A percentile compares a stretch with the other conserved stretches of the same genome.
Conservation (phyloP, 257 asterid species). For the Paulownia fortunei region DNA sequence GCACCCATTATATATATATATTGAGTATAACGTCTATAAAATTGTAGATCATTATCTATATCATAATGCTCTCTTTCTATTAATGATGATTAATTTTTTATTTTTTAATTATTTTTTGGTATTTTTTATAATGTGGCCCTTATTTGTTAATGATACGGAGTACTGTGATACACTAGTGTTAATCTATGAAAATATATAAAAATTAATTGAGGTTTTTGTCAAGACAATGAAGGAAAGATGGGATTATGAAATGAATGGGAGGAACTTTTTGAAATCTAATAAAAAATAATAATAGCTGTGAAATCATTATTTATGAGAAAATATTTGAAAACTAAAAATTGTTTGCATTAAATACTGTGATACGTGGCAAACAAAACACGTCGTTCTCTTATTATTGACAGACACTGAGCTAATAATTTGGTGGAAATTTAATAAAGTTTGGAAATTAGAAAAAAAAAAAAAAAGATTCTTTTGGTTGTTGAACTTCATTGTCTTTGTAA, state of each 20-base stretch:
- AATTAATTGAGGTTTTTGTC: neutral
- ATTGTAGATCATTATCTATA: too few species aligned
- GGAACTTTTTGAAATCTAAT: neutral
- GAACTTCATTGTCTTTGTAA: neutral
- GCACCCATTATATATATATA: too few species aligned
- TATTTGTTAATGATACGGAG: too few species aligned
- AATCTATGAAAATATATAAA: neutral
- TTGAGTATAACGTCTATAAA: too few species aligned
- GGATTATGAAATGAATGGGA: neutral
- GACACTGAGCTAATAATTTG: neutral
- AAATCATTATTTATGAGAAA: neutral
- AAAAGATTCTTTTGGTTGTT: neutral
- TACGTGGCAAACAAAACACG: constrained; percentile 3
- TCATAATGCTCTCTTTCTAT: constrained; percentile 11
- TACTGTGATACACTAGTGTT: too few species aligned
- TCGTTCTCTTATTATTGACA: neutral
- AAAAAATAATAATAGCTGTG: neutral
- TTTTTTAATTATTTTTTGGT: too few species aligned
- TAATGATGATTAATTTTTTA: neutral
- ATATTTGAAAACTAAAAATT: neutral
- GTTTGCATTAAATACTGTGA: neutral
- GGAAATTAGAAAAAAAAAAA: neutral
- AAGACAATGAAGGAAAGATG: neutral
- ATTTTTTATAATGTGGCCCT: too few species aligned
- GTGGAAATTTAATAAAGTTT: neutral